Evolutionary conservation across 208 protist genomes (phyloP), one percentile per base, ranked within the genome.

Genomic region (Trypanosoma mega): DNA sequence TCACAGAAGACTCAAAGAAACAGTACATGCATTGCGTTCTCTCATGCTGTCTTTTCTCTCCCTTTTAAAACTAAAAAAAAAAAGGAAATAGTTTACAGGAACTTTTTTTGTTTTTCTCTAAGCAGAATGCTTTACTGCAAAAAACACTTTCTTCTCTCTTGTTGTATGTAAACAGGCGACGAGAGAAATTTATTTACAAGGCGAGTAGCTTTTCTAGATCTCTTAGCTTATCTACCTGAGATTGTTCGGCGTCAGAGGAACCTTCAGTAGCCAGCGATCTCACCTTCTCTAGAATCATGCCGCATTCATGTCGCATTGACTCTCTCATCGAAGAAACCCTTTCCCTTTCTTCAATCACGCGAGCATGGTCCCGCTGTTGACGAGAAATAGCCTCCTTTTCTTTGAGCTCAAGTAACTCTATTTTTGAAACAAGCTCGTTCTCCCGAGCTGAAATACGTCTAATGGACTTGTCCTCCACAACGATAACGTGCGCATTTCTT

Each of bases 361-460:
- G 4, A 5, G 73, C 49, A 20, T 59, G 49, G 24, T 78, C 72
- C 12, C 55, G 60, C 23, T 60, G 66, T 9, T 63, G 24, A 43
- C 49, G 59, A 21, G 51, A 64, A 33, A 31, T 45, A 2, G 68
- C 2, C 34, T 80, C 74, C 0, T 58, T 57, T 55, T 75, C 74
- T 30, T 44, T 61, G 5, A 80, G 47, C 7, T 46, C 59, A 3
- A 72, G 26, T 18, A 74, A 14, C 5, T 68, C 61, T 43, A 33
- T 59, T 63, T 54, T 52, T 11, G 44, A 56, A 12, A 44, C 30
- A 21, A 55, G 12, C n/a, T 59, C 67, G n/a, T 60, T 8, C 44
- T 60, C 50, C 39, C 21, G 7, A 34, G 52, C 11, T 16, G 43
- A 23, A 30, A 62, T 43, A 23, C 53, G 26, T 45, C 51, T 47